A percentile compares a stretch with the other conserved stretches of the same genome.
Evolutionary conservation across 108 stramenopile genomes (phyloP).

Genomic region (Craspedostauros australis): DNA sequence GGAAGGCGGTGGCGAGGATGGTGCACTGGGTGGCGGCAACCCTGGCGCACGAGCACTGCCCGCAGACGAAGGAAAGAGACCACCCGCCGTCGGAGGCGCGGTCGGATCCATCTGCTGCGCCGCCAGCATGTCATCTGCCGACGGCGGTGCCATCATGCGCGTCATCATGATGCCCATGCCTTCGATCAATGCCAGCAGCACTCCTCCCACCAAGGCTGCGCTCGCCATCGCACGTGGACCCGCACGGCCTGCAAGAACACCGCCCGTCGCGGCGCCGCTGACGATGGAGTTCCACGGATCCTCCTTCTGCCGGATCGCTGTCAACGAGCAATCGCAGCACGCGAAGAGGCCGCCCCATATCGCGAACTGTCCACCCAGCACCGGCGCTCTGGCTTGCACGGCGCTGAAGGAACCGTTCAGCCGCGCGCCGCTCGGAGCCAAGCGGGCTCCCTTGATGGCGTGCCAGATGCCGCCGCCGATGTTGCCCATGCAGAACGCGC

Average conservation of each 20-base stretch:
- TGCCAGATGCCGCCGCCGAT: conserved; percentile 94
- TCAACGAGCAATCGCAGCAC: conserved; percentile 91
- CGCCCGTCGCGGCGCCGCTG: conserved; percentile 90
- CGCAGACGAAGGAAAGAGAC: conserved; percentile 44
- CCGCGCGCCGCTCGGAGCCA: conserved; percentile 65
- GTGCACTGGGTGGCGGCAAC: not conserved
- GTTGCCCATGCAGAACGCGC: conserved; percentile 93
- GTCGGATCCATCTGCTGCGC: conserved; percentile 62
- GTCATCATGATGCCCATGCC: conserved; percentile 90
- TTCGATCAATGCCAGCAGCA: conserved; percentile 94
- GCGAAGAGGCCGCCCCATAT: conserved; percentile 98
- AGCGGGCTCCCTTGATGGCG: conserved; percentile 81
- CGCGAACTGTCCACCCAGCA: conserved; percentile 91
- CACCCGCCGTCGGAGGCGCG: conserved; percentile 80
- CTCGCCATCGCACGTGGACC: conserved; percentile 93
- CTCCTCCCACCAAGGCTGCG: conserved; percentile 91
- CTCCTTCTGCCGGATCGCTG: conserved; percentile 92
- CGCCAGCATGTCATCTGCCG: conserved; percentile 45
- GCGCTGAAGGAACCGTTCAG: conserved; percentile 68
- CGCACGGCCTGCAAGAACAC: conserved; percentile 91
- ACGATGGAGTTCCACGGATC: conserved; percentile 99
- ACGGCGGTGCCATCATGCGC: conserved; percentile 40
- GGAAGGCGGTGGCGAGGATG: conserved; percentile 10
- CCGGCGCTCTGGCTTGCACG: conserved; percentile 86
- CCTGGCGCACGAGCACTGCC: conserved; percentile 5